phyloP scores from a whole-genome alignment of 352 stramenopile genomes.

The Globisporangium irregulare region DNA sequence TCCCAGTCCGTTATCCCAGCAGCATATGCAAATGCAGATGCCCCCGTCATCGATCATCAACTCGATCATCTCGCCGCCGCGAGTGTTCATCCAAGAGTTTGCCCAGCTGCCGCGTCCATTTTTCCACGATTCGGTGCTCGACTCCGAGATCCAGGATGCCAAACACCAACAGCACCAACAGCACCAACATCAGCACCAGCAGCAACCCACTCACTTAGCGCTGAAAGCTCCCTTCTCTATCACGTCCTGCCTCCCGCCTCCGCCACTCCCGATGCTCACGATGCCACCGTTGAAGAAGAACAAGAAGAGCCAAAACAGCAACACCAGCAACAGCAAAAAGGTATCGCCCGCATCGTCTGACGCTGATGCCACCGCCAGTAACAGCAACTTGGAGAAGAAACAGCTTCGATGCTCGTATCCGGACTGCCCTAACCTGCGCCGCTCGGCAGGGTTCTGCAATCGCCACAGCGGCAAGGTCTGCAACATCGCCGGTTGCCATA shows the following conservation, averaged over 20 bases:
- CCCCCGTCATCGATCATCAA: constrained; percentile 52
- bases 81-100: constrained; percentile 79
- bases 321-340: constrained; percentile 14
- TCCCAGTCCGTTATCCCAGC: constrained; percentile 34
- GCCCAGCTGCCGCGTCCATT: constrained; percentile 56
- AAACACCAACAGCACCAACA: constrained; percentile 16
- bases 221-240: constrained; percentile 35
- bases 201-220: constrained; percentile 13
- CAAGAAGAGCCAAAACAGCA: constrained; percentile 22
- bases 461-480: constrained; percentile 81
- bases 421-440: constrained; percentile 71
- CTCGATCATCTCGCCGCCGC: constrained; percentile 67
- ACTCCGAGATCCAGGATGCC: constrained; percentile 24
- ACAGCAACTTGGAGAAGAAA: constrained; percentile 38
- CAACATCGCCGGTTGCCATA: constrained; percentile 61
- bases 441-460: constrained; percentile 79
- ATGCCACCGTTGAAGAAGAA: constrained; percentile 80
- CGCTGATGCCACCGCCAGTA: neutral
- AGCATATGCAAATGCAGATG: constrained; percentile 15
- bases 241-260: constrained; percentile 47
- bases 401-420: constrained; percentile 75
- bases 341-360: neutral
- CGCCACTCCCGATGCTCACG: constrained; percentile 65
- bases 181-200: neutral
- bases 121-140: constrained; percentile 46